Evolutionary conservation across 371 early-diverging fungal species (phyloP), one percentile per base, ranked within the genome.

Genomic region (Astathelohania contejeani): DNA sequence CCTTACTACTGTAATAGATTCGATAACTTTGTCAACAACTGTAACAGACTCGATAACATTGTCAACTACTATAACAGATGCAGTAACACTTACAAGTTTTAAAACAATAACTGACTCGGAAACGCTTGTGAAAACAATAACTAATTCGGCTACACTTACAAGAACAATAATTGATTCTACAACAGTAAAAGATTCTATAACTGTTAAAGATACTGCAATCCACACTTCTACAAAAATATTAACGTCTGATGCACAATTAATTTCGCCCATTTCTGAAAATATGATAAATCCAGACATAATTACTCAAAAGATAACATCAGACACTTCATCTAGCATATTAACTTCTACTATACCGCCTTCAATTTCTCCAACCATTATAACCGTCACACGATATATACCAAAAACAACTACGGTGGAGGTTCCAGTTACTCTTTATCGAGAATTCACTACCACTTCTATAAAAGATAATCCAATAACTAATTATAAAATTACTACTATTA

Each of bases 351-450:
- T 24, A 14, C 7, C 44, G 44, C 4, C 4, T 20, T 22, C 4
- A 6, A 24, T 20, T 22, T 20, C 14, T 26, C 9, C 28, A 28
- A 49, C 7, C 22, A 3, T 24, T 24, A 49, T 58, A 16, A 68
- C 68, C 10, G 54, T 69, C 7, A 69, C 56, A 37, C 19, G 59
- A 43, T 27, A 44, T 18, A 26, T 53, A 20, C 24, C 16, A 3
- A 54, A 42, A 12, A 69, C 62, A 32, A 32, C 38, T 7, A 62
- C 54, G 22, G 56, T 54, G 24, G 69, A 69, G 40, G 52, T 35
- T 9, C 69, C 69, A 12, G 37, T 69, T 14, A 69, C 69, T 10
- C 48, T 69, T 19, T 69, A 55, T 29, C 55, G 69, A 44, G 69
- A 69, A 53, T n/a, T 54, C 1, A 64, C 63, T 7, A 69, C 62